Conservation (phyloP, 1,284 basidiomycete species). For the Apiotrichum siamense region DNA sequence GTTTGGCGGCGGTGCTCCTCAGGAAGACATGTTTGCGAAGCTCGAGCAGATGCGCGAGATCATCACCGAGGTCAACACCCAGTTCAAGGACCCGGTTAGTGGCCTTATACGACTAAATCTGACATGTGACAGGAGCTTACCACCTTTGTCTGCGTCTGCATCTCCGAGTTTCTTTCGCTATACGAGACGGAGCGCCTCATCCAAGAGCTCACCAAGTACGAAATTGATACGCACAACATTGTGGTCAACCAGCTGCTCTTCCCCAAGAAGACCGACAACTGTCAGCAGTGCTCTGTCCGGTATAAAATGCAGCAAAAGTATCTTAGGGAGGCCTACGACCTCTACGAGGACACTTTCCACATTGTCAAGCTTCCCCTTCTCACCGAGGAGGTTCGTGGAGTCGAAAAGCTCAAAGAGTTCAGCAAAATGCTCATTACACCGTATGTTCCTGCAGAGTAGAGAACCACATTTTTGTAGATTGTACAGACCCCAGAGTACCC, state of each 20-base stretch:
- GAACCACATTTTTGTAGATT: not conserved
- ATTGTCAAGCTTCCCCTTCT: slow-evolving; percentile 86
- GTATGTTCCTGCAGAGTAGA: slow-evolving; percentile 22
- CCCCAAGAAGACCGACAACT: slow-evolving; percentile 80
- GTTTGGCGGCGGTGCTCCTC: slow-evolving; percentile 71
- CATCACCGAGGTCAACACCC: slow-evolving; percentile 97
- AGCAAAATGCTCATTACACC: slow-evolving; percentile 52
- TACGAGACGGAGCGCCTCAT: slow-evolving; percentile 98
- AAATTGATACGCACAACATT: slow-evolving; percentile 98
- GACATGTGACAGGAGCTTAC: slow-evolving; percentile 71
- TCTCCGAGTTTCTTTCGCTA: slow-evolving; percentile 94
- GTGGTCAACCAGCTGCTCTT: slow-evolving; percentile 96
- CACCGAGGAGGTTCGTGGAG: slow-evolving; percentile 93
- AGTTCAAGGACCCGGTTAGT: slow-evolving; percentile 94
- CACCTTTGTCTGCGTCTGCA: slow-evolving; percentile 96
- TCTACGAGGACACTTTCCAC: slow-evolving; percentile 96
- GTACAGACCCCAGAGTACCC: no score
- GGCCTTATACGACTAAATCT: not conserved
- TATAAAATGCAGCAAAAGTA: slow-evolving; percentile 99
- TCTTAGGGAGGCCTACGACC: slow-evolving; percentile 83
- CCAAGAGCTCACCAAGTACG: slow-evolving; percentile 91
- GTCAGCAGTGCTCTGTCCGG: slow-evolving; percentile 89
- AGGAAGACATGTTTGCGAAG: slow-evolving; percentile 98
- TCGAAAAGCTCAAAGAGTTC: slow-evolving; percentile 84
- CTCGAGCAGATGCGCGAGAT: slow-evolving; percentile 94